Percentiles rank a stretch among this genome's conserved stretches.
These are phyloP conservation scores for Fusarium napiforme DNA, from an alignment of 2,329 filamentous ascomycete genomes.

Conservation along the genomic window DNA sequence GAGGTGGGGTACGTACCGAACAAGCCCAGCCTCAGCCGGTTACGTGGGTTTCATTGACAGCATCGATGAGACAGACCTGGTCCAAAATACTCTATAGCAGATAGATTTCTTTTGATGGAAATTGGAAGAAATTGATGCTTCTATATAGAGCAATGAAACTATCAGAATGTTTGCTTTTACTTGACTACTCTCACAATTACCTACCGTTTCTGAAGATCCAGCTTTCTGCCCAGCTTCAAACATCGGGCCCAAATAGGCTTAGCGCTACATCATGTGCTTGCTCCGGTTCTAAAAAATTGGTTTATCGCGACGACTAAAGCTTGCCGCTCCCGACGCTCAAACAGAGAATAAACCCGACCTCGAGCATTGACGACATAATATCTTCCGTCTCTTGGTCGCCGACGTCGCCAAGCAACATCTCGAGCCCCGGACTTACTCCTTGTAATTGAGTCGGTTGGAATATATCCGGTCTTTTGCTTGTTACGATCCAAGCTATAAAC, in stretches of 20 bases:
- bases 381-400: constrained; percentile 14
- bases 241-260: constrained; percentile 26
- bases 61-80: background rate
- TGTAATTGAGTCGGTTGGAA: constrained; percentile 18
- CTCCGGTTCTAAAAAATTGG: constrained; percentile 45
- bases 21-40: constrained; percentile 18
- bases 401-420: constrained; percentile 10
- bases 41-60: constrained; percentile 3
- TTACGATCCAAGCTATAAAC: constrained; percentile 10
- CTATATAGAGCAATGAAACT: background rate
- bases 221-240: constrained; percentile 21
- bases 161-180: background rate
- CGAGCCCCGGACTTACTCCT: constrained; percentile 12
- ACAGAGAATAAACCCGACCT: constrained; percentile 25
- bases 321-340: constrained; percentile 37
- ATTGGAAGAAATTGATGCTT: background rate
- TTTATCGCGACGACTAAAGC: constrained; percentile 44
- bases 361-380: constrained; percentile 41
- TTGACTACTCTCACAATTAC: background rate
- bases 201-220: background rate
- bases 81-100: background rate
- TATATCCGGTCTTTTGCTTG: constrained; percentile 9
- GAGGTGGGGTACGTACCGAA: constrained; percentile 41
- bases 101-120: background rate
- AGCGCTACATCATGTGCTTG: constrained; percentile 43